Percentiles rank a stretch among this genome's conserved stretches.
These are phyloP conservation scores for Parasitella parasitica DNA, from an alignment of 371 early-diverging fungal genomes.

Conservation along the genomic window DNA sequence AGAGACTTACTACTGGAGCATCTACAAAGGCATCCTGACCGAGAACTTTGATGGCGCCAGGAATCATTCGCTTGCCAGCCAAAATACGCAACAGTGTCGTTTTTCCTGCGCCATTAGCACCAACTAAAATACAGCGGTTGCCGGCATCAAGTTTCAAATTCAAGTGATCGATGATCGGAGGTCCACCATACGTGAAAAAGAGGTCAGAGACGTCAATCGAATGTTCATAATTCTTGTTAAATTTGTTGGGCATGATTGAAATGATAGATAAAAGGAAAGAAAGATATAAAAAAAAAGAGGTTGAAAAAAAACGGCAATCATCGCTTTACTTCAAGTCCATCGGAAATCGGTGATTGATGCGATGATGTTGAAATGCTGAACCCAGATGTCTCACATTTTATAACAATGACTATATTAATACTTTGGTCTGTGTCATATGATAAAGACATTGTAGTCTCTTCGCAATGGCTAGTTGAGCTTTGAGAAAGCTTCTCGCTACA, in stretches of 20 bases:
- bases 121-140: slow-evolving; percentile 60
- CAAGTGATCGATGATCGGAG: slow-evolving; percentile 55
- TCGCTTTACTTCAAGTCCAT: not conserved
- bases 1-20: slow-evolving; percentile 36
- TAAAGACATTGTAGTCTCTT: no score
- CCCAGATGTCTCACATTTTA: no score
- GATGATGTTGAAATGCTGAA: not conserved
- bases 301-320: no score
- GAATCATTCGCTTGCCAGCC: slow-evolving; percentile 71
- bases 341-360: not conserved
- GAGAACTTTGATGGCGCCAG: slow-evolving; percentile 53
- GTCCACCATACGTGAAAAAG: slow-evolving; percentile 63
- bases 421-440: no score
- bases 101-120: slow-evolving; percentile 71
- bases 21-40: slow-evolving; percentile 71
- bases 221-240: slow-evolving; percentile 9
- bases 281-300: not conserved
- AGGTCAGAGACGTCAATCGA: slow-evolving; percentile 44
- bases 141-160: slow-evolving; percentile 54
- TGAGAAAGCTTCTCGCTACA: no score
- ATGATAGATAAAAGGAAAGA: not conserved
- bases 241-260: slow-evolving; percentile 9
- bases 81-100: slow-evolving; percentile 65
- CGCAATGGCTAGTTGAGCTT: no score
- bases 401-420: no score